A percentile compares a stretch with the other conserved stretches of the same genome.
Conservation (phyloP, 1,139 yeast species). For the Geotrichum siamense region DNA sequence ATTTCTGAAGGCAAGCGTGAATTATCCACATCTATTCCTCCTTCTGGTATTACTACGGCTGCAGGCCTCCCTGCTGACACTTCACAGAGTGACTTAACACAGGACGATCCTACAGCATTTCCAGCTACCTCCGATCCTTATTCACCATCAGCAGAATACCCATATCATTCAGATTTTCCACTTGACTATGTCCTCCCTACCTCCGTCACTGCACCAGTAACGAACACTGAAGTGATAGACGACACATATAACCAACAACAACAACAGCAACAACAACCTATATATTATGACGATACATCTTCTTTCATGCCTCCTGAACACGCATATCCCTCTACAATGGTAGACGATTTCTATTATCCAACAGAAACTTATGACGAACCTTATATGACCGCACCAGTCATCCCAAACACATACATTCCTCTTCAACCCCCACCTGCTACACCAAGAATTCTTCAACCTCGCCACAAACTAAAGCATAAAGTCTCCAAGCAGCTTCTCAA, state of each 20-base stretch:
- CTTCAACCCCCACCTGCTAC: not conserved
- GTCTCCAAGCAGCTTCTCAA: constrained; percentile 4
- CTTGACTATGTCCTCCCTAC: constrained; percentile 14
- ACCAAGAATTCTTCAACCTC: constrained; percentile 7
- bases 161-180: constrained; percentile 13
- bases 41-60: not conserved
- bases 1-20: not conserved
- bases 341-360: constrained; percentile 1
- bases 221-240: no score
- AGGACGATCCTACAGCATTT: not conserved
- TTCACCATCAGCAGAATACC: not conserved
- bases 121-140: not conserved
- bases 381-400: constrained; percentile 5
- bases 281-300: constrained; percentile 5
- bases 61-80: not conserved
- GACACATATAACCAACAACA: not conserved
- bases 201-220: not conserved
- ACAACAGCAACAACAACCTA: not conserved
- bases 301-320: not conserved
- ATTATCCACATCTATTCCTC: not conserved
- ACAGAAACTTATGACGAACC: constrained; percentile 11
- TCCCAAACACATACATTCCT: constrained; percentile 3
- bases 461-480: constrained; percentile 5
- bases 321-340: not conserved
- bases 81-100: not conserved